phyloP scores from a whole-genome alignment of 2,329 filamentous ascomycete genomes.

The Calonectria naviculata region DNA sequence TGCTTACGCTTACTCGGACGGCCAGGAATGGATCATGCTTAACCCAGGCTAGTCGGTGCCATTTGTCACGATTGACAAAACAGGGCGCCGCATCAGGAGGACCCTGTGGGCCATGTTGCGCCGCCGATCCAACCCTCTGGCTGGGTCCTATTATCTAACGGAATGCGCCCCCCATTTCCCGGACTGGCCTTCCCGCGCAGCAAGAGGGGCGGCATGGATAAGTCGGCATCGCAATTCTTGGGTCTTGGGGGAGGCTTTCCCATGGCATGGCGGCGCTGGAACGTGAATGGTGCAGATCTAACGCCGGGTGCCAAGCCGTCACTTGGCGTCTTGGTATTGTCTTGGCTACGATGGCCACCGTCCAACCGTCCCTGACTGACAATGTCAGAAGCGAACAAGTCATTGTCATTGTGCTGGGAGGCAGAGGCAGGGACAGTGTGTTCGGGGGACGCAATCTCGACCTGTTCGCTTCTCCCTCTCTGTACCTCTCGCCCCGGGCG shows the following conservation, averaged over 20 bases:
- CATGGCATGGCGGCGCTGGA: constrained; percentile 20
- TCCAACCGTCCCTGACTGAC: not conserved
- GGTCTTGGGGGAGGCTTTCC: constrained; percentile 8
- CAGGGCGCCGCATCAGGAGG: constrained; percentile 7
- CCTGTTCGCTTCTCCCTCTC: not conserved
- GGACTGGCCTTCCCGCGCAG: constrained; percentile 8
- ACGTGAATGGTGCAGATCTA: constrained; percentile 23
- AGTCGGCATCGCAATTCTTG: constrained; percentile 37
- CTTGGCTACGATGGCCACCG: not conserved
- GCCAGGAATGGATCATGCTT: constrained; percentile 21
- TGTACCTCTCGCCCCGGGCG: constrained; percentile 1
- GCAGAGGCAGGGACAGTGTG: not conserved
- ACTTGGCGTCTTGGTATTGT: constrained; percentile 13
- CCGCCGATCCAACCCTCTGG: constrained; percentile 29
- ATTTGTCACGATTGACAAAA: constrained; percentile 39
- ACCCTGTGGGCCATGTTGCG: constrained; percentile 8
- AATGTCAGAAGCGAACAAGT: not conserved
- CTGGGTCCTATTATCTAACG: constrained; percentile 41
- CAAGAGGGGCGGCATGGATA: constrained; percentile 36
- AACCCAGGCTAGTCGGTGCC: constrained; percentile 20
- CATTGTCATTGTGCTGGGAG: no score
- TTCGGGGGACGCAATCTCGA: not conserved
- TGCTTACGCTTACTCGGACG: constrained; percentile 19
- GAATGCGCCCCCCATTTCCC: constrained; percentile 41
- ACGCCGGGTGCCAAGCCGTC: constrained; percentile 24